phyloP scores from a whole-genome alignment of 179 eudicot species.

The Nepenthes alata region DNA sequence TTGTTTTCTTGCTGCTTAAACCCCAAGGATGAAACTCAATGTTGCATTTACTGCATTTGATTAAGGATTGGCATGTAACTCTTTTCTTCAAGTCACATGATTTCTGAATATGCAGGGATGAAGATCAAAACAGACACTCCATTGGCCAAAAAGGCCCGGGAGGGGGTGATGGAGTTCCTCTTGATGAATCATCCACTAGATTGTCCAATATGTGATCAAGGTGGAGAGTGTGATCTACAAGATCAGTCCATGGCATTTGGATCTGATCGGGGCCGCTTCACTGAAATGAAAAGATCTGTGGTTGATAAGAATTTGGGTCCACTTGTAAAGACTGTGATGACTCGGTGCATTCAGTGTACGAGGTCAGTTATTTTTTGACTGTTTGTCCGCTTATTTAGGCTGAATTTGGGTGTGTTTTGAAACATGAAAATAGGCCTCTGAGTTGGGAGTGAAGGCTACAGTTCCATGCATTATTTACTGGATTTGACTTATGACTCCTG shows the following conservation, averaged over 20 bases:
- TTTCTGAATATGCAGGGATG: conserved; percentile 46
- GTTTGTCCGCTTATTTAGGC: no score
- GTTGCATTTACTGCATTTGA: no score
- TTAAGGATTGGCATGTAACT: no score
- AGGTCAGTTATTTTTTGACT: conserved; percentile 30
- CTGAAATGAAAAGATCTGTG: conserved; percentile 93
- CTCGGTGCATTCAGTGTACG: conserved; percentile 95
- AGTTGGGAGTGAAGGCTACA: not conserved
- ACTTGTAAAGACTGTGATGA: conserved; percentile 96
- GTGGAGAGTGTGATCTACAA: conserved; percentile 99
- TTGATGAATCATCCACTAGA: conserved; percentile 98
- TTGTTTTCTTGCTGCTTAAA: no score
- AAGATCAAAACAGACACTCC: conserved; percentile 98
- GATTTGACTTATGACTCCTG: not conserved
- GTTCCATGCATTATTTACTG: no score
- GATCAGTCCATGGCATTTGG: conserved; percentile 99
- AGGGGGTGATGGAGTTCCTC: conserved; percentile 96
- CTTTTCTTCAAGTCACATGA: no score
- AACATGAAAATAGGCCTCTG: no score
- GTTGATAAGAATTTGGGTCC: conserved; percentile 98
- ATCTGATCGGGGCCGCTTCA: conserved; percentile 94
- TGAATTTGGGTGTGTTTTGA: not conserved
- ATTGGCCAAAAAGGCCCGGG: conserved; percentile 91
- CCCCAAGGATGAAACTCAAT: no score
- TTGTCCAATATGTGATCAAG: conserved; percentile 98